Base-by-base conservation (phyloP, 768 basidiomycete species). In the Mycena maculata region DNA sequence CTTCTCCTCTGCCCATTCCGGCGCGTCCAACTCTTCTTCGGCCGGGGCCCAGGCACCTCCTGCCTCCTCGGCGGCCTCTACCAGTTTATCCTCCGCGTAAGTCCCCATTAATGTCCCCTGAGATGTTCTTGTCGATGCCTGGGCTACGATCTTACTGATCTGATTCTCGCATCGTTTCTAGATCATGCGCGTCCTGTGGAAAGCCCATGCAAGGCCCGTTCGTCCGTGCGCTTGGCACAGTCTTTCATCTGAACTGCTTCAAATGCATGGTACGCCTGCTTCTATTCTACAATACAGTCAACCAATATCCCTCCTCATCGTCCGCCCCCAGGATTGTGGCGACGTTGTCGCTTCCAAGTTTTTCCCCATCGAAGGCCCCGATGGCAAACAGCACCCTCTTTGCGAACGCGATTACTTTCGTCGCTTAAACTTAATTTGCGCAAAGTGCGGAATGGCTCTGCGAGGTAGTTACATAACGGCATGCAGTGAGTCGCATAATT, bases 391-490 rank as follows among this genome's bases (percentile, higher is more conserved):
- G 73, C 90, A 92, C 67, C 97, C 98, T 30, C 87, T 99, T n/a
- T 99, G 98, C 79, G 98, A 99, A 84, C 87, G 94, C 67, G 98
- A 99, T 78, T 99, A 98, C 80, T 99, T 99, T 80, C 89, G 95
- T 71, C 88, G 98, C 61, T 86, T 99, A 59, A 95, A 95, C 80
- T 87, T 99, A 74, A 96, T 99, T 68, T 99, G 98, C 78, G 94
- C 92, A 50, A 97, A 98, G 80, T 99, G 98, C 79, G 91, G 92
- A 45, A 89, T 92, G 84, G 98, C 98, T 42, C 80, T 99, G 66
- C 86, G 98, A 74, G 97, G 96, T 59, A 98, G 95, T 81, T 99
- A 99, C 75, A 99, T 99, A 83, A 99, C 98, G 45, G 98, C 98
- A 45, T 98, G 98, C 85, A 96, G 97, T 98, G 76, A 67, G 75